Evolutionary conservation across 176 grass and related monocot genomes (phyloP).

Genomic region (Luzula sylvatica): DNA sequence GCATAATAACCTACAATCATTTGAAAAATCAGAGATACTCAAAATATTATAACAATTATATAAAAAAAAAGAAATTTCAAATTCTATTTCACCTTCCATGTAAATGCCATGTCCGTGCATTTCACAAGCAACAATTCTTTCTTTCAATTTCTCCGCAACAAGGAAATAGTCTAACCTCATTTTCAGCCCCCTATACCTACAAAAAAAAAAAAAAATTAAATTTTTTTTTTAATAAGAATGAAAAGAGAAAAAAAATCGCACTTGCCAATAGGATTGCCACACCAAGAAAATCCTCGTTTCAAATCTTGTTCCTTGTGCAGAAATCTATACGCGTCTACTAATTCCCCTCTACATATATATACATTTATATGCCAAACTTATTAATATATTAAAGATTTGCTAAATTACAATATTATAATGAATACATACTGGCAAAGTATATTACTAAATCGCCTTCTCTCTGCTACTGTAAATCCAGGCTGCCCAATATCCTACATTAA

Average conservation of each 20-base stretch:
- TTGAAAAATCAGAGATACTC: neutral
- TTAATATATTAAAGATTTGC: slow-evolving; percentile 8
- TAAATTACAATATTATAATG: slow-evolving; percentile 16
- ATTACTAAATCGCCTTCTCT: slow-evolving; percentile 68
- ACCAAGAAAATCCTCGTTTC: slow-evolving; percentile 80
- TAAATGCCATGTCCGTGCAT: slow-evolving; percentile 91
- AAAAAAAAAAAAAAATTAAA: neutral
- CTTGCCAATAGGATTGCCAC: slow-evolving; percentile 90
- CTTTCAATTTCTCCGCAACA: slow-evolving; percentile 54
- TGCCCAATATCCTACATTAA: slow-evolving; percentile 76
- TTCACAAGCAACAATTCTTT: slow-evolving; percentile 59
- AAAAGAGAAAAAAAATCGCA: slow-evolving; percentile 34
- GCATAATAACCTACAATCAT: slow-evolving; percentile 36
- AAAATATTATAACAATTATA: neutral
- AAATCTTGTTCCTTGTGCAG: slow-evolving; percentile 88
- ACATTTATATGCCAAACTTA: slow-evolving; percentile 12
- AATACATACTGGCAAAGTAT: slow-evolving; percentile 53
- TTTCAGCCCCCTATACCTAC: slow-evolving; percentile 84
- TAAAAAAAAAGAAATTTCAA: no score
- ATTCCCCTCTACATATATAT: slow-evolving; percentile 61
- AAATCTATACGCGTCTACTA: slow-evolving; percentile 85
- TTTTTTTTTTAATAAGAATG: neutral
- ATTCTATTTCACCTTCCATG: slow-evolving; percentile 63
- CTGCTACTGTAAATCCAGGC: slow-evolving; percentile 83
- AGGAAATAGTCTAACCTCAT: slow-evolving; percentile 95